Evolutionary conservation across 306 rosid genomes (phyloP).

Genomic region (Hippophae rhamnoides): DNA sequence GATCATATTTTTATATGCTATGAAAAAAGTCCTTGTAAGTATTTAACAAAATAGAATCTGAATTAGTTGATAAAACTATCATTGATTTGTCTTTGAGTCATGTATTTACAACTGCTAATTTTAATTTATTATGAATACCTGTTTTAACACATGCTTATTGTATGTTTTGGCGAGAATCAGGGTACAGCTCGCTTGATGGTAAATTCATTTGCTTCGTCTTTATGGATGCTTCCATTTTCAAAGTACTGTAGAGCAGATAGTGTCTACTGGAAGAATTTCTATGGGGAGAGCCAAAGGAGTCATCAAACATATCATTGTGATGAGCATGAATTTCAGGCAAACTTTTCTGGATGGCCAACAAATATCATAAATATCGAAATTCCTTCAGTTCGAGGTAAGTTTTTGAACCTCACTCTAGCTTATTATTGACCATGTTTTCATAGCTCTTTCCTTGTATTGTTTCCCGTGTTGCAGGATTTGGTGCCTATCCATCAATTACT

Average conservation of each 20-base stretch:
- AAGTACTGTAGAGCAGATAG: slow-evolving; percentile 67
- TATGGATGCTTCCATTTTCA: slow-evolving; percentile 98
- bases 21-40: neutral
- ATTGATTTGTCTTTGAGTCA: slow-evolving; percentile 17
- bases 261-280: slow-evolving; percentile 58
- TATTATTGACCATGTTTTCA: slow-evolving; percentile 10
- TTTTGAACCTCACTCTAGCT: slow-evolving; percentile 18
- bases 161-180: slow-evolving; percentile 49
- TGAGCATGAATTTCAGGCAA: slow-evolving; percentile 44
- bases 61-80: neutral
- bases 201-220: slow-evolving; percentile 83
- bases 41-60: neutral
- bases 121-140: slow-evolving; percentile 3
- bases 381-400: slow-evolving; percentile 62
- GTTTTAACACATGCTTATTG: slow-evolving; percentile 31
- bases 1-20: no score
- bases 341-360: slow-evolving; percentile 92
- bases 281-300: slow-evolving; percentile 28
- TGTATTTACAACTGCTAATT: neutral
- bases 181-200: slow-evolving; percentile 92
- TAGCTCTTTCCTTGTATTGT: slow-evolving; percentile 14
- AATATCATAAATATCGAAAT: slow-evolving; percentile 80
- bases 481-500: slow-evolving; percentile 64
- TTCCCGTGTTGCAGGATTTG: slow-evolving; percentile 38
- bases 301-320: slow-evolving; percentile 61